Base-by-base conservation (phyloP, 805 yeast species). In the Cyberlindnera suaveolens region DNA sequence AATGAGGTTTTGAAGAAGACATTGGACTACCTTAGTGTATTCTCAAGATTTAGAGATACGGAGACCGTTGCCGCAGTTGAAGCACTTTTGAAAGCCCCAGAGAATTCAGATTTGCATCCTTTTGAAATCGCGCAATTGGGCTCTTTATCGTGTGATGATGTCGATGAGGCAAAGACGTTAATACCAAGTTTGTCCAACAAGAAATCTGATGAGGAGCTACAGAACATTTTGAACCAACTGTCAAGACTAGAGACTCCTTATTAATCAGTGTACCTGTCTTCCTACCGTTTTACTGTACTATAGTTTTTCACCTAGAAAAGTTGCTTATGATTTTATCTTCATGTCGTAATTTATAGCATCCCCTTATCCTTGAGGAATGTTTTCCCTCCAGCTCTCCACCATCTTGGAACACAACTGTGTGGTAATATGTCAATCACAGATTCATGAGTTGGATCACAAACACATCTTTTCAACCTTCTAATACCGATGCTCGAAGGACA, bases 21-120 rank as follows among this genome's bases (percentile, higher is more conserved):
- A 1, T 75, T 91, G 61, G 93, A 88, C 61, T 87, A 88, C 60
- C 70, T 93, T 47, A 74, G 91, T 1, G 79, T 78, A 39, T 93
- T 93, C 66, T 82, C 96, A 4, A 74, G 98, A 54, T 93, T 91
- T 65, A 82, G 88, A 66, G 96, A 89, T 62, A 84, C 88, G 33
- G 90, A 90, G 48, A 88, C 97, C 0, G 90, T 93, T 30, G 82
- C 87, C 45, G 96, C 97, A 1, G 98, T 89, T 17, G 97, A 91
- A 60, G 86, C 85, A 53, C 68, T 93, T 49, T 71, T 93, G 58
- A 81, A 78, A 48, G 68, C 82, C 23, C 78, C 83, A 39, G 95
- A 86, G 51, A 83, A 82, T 56, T 67, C 77, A 34, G 82, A 79
- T 23, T 66, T 93, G 55, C 99, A 93, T 68, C 98, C 99, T 1